Base-by-base conservation (phyloP, 371 early-diverging fungal genomes). In the Circinella minor region DNA sequence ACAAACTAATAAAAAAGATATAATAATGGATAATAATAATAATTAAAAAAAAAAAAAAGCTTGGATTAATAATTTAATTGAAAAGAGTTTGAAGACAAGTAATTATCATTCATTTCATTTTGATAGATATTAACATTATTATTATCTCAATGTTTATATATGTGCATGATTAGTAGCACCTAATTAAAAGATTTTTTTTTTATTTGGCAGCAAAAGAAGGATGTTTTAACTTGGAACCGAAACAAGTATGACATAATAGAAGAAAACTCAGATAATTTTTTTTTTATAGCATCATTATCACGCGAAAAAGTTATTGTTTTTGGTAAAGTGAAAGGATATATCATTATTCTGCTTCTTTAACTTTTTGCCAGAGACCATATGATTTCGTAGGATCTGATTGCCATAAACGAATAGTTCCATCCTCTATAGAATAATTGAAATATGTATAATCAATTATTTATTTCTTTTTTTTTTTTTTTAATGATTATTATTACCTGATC, bases 401-500 rank as follows among this genome's bases (percentile, higher is more conserved):
- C 93, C 93, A 93, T 67, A 92, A 78, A 55, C 92, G 83, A 63
- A 93, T 91, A 4, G 92, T 92, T 1, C 92, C 92, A 68, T 93
- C 93, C 81, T 93, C 93, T 76, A 62, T 38, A 66, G 7, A 63
- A 69, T 13, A 51, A 51, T 51, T 1, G 61, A 36, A 11, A 61
- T 13, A 51, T 57, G 48, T 63, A 57, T 47, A n/a, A 34, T 51
- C 20, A 20, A 47, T 10, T 36, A 38, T 62, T 4, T 36, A 15
- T 18, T 37, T 65, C 34, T 48, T 10, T 48, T 37, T 65, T 51
- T 38, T 5, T 15, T 8, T 4, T 54, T 61, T 78, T 84, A 83
- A 83, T 13, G 9, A 15, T 17, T 34, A 2, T 3, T 5, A 49
- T 61, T 81, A 86, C 87, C 87, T 49, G 93, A 93, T 43, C 95